A percentile compares a stretch with the other conserved stretches of the same genome.
Conservation (phyloP, 768 basidiomycete species). For the Lentinula lateritia region DNA sequence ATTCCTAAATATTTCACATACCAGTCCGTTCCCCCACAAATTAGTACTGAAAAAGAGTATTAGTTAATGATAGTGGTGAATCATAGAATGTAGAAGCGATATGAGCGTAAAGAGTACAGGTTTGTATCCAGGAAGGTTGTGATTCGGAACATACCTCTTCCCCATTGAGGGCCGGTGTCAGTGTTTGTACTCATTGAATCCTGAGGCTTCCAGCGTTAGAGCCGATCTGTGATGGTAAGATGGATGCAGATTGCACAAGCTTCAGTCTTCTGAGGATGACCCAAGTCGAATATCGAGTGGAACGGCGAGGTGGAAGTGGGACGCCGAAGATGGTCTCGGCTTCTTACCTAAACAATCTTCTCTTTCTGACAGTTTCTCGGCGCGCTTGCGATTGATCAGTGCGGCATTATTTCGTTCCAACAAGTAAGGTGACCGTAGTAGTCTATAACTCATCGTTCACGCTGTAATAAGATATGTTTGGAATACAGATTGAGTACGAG, state of each 20-base stretch:
- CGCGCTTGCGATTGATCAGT: background rate
- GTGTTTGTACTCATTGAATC: slow-evolving; percentile 1
- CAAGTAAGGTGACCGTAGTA: background rate
- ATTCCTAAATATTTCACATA: slow-evolving; percentile 28
- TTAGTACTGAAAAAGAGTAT: slow-evolving; percentile 47
- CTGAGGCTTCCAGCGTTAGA: background rate
- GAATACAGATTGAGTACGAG: background rate
- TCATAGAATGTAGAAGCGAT: background rate
- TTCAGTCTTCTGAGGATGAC: background rate
- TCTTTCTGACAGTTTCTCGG: background rate
- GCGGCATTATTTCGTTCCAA: background rate
- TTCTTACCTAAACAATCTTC: background rate
- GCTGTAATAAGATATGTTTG: background rate
- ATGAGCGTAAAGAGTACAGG: background rate
- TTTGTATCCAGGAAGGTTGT: background rate
- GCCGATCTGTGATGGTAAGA: background rate
- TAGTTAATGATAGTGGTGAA: background rate
- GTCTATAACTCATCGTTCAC: background rate
- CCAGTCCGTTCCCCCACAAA: slow-evolving; percentile 89
- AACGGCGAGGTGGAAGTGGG: background rate
- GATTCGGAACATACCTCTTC: slow-evolving; percentile 4
- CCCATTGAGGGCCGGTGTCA: slow-evolving; percentile 1
- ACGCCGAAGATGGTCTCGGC: background rate
- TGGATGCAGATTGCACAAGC: background rate
- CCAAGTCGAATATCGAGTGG: background rate